Conservation (phyloP, 495 filamentous ascomycete genomes). For the Barbatosphaeria neglecta region DNA sequence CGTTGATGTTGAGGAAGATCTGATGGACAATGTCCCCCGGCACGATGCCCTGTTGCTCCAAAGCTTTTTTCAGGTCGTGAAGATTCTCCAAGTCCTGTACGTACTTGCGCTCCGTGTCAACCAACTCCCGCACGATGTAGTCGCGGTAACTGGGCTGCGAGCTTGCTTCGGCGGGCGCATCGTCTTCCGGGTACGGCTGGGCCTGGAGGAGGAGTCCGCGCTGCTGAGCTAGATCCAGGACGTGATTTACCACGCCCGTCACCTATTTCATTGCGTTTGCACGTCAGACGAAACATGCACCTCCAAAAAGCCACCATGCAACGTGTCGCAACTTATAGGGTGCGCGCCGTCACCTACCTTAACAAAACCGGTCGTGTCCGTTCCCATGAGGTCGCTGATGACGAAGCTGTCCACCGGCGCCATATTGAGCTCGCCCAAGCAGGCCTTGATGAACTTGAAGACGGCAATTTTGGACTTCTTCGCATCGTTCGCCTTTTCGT, state of each 20-base stretch:
- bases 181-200: conserved; percentile 33
- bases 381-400: conserved; percentile 80
- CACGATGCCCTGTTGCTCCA: conserved; percentile 78
- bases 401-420: conserved; percentile 77
- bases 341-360: conserved; percentile 46
- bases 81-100: conserved; percentile 96
- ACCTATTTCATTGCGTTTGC: conserved; percentile 20
- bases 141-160: conserved; percentile 66
- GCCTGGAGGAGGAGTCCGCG: conserved; percentile 55
- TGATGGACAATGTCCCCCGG: conserved; percentile 85
- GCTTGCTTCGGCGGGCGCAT: conserved; percentile 30
- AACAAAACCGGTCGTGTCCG: conserved; percentile 93
- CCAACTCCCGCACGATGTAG: conserved; percentile 77
- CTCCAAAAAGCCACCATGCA: no score
- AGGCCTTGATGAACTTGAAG: conserved; percentile 45
- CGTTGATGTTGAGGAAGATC: conserved; percentile 93
- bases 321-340: no score
- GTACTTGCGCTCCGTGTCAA: conserved; percentile 92
- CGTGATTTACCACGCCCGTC: conserved; percentile 71
- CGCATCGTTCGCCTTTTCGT: conserved; percentile 43
- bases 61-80: conserved; percentile 79
- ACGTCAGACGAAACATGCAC: conserved; percentile 10
- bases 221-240: conserved; percentile 74
- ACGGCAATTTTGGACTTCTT: conserved; percentile 53
- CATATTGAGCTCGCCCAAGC: conserved; percentile 56